Base-by-base conservation (phyloP, 306 rosid genomes). In the Cyamopsis tetragonoloba region DNA sequence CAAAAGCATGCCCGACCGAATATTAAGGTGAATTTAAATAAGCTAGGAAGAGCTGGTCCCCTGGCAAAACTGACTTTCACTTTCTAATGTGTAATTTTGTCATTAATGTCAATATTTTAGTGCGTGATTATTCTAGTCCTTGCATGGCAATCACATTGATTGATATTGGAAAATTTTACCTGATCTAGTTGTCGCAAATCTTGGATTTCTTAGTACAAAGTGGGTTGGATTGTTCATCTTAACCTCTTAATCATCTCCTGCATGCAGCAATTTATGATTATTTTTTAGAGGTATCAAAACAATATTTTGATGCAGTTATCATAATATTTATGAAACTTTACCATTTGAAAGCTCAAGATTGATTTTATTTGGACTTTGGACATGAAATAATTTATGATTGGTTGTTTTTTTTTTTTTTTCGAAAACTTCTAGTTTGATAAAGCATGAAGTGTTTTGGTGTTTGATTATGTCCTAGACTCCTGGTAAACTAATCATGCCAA, bases 1-100 rank as follows among this genome's bases (percentile, higher is more conserved):
- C 81, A 86, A 92, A 83, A 92, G 76, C 82, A 76, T 89, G 81
- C 91, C 89, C 15, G 96, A 92, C 50, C 85, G 93, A 28, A 92
- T 92, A 67, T 78, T 92, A 78, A 92, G 98, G 98, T 92, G 80
- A 57, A 57, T 58, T 68, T 70, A 37, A 43, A 27, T 35, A 58
- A 53, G 23, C 77, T 63, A 48, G 11, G 51, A 26, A 56, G 61
- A 68, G 13, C 59, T 39, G 14, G 64, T 54, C 20, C 50, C 34
- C 19, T 30, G 48, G 20, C 72, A 14, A 66, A 12, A 18, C 13
- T 17, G 66, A 67, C 55, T 20, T 6, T 38, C 43, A 26, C 38
- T 65, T 59, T 74, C 20, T 50, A 68, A 17, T 43, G 51, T 18
- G 7, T 35, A 32, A 34, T 9, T 54, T 38, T 63, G 23, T 71